Evolutionary conservation across 2,329 filamentous ascomycete species (phyloP).

Genomic region (Phialocephala subalpina): DNA sequence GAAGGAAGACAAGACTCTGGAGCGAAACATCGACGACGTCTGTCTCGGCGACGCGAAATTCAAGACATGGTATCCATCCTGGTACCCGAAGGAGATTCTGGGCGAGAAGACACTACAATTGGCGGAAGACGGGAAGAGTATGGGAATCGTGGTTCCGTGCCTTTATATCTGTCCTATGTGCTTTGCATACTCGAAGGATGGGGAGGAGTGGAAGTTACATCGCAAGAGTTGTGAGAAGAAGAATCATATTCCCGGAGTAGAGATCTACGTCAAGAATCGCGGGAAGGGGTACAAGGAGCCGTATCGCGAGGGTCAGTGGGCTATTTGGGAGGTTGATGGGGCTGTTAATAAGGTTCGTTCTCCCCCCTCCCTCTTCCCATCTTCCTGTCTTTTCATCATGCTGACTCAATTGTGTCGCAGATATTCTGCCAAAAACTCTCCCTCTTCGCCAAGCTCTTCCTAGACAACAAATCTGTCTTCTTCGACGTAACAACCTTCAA

Average conservation of each 20-base stretch:
- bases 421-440: slow-evolving; percentile 93
- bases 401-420: too few species aligned
- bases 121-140: slow-evolving; percentile 26
- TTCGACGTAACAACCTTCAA: slow-evolving; percentile 95
- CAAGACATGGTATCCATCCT: slow-evolving; percentile 91
- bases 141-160: slow-evolving; percentile 60
- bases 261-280: slow-evolving; percentile 74
- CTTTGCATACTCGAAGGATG: slow-evolving; percentile 85
- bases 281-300: slow-evolving; percentile 46
- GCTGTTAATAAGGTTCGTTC: slow-evolving; percentile 75
- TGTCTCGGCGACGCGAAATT: slow-evolving; percentile 86
- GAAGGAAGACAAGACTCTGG: slow-evolving; percentile 41
- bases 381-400: too few species aligned
- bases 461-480: slow-evolving; percentile 98
- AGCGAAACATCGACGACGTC: slow-evolving; percentile 86
- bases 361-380: background rate
- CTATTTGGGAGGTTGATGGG: slow-evolving; percentile 92
- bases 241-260: slow-evolving; percentile 65
- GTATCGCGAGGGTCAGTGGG: slow-evolving; percentile 72
- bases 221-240: slow-evolving; percentile 61
- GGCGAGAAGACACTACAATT: slow-evolving; percentile 51
- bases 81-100: slow-evolving; percentile 79
- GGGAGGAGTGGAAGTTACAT: slow-evolving; percentile 66
- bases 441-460: slow-evolving; percentile 95
- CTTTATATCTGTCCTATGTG: slow-evolving; percentile 92